Evolutionary conservation across 176 grass and related monocot genomes (phyloP).

Genomic region (Cenchrus americanus): DNA sequence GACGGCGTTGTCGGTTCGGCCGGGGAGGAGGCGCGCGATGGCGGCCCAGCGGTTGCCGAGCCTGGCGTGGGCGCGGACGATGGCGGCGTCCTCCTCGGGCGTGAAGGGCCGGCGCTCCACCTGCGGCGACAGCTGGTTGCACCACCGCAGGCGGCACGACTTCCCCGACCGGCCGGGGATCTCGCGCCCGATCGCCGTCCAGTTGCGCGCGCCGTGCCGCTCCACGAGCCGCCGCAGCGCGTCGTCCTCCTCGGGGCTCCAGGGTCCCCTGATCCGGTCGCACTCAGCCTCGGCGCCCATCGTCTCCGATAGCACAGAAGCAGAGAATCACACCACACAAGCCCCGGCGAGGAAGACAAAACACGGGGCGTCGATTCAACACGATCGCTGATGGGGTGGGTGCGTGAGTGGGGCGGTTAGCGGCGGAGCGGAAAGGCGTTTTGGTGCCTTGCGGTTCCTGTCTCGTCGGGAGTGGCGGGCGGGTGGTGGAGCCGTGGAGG

Average conservation of each 20-base stretch:
- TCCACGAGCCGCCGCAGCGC: slow-evolving; percentile 75
- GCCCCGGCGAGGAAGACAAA: background rate
- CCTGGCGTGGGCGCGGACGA: slow-evolving; percentile 64
- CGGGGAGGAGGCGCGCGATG: slow-evolving; percentile 81
- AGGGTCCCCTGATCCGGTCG: slow-evolving; percentile 74
- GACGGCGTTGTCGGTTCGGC: slow-evolving; percentile 96
- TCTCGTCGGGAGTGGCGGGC: background rate
- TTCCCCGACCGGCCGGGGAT: slow-evolving; percentile 79
- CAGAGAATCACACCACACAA: no score
- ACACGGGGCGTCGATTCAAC: no score
- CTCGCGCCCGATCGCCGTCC: slow-evolving; percentile 85
- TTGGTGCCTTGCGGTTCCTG: slow-evolving; percentile 36
- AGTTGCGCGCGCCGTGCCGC: slow-evolving; percentile 82
- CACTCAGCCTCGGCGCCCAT: slow-evolving; percentile 30
- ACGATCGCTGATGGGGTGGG: no score
- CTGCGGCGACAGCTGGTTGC: slow-evolving; percentile 91
- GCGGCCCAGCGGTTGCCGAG: slow-evolving; percentile 90
- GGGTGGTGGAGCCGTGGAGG: background rate
- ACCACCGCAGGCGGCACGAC: slow-evolving; percentile 94
- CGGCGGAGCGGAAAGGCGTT: slow-evolving; percentile 1
- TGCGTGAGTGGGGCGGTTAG: background rate
- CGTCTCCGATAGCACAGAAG: background rate
- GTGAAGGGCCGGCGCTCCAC: slow-evolving; percentile 94
- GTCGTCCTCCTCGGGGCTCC: slow-evolving; percentile 94
- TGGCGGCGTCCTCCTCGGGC: slow-evolving; percentile 70